Base-by-base conservation (phyloP, 2,329 filamentous ascomycete genomes). In the Colletotrichum tropicicola region DNA sequence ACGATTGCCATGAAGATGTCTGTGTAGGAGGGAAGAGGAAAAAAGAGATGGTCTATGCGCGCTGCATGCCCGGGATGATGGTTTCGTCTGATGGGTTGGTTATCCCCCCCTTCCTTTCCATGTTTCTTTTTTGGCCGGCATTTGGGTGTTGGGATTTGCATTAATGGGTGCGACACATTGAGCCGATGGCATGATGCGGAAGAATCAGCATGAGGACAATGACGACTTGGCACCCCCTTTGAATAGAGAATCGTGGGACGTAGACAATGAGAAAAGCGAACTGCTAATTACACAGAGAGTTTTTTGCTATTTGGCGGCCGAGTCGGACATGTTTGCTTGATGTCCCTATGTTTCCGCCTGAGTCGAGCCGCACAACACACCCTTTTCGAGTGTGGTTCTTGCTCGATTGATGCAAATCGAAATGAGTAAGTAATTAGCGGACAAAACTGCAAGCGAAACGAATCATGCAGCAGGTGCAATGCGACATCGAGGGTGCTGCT, bases 1-100 rank as follows among this genome's bases (percentile, higher is more conserved):
- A 87, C 87, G 5, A 97, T 99, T 80, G 87, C 92, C 45, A 99
- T 99, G 96, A 98, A 98, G 83, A 99, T 99, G 96, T 97, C 93
- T 74, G 95, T 98, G 63, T 94, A 70, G 57, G 39, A 15, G 32
- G 12, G 32, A 35, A 6, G 8, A 15, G 10, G 9, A 13, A n/a
- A 13, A 15, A 17, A 23, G 37, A 41, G 27, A 15, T 30, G 44
- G 58, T 3, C 47, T 30, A 43, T 59, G 60, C 55, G 55, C 30
- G 17, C 37, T n/a, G n/a, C n/a, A n/a, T n/a, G n/a, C n/a, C 21
- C 12, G n/a, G 43, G 17, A 19, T 25, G 47, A 19, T 45, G 32
- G 56, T 51, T 43, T 32, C 7, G 43, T 57, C 32, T 48, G 43
- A 39, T 43, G 17, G 35, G 39, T 10, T 57, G 27, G 32, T 35